Percentiles rank a stretch among this genome's conserved stretches.
Evolutionary conservation across 208 protist genomes (phyloP).

Genomic region (Leishmania braziliensis): DNA sequence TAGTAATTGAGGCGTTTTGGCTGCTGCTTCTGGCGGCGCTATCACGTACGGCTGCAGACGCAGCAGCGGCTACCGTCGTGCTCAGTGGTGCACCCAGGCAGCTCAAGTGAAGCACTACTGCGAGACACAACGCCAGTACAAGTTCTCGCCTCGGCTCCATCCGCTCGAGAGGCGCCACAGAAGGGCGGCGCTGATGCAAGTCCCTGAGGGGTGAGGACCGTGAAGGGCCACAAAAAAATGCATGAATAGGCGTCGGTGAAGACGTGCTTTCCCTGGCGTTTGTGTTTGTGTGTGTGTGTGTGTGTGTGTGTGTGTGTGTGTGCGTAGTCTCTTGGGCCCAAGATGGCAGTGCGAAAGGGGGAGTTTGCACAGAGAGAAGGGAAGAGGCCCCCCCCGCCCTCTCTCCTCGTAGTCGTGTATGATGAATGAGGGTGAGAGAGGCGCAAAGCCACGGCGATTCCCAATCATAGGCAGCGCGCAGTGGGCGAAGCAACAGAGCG

Average conservation of each 20-base stretch:
- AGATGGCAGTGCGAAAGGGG: background rate
- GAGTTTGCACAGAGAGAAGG: background rate
- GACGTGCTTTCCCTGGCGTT: background rate
- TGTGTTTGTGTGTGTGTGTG: background rate
- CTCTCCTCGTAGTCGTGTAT: too few relatives aligned
- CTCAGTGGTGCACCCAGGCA: background rate
- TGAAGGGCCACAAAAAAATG: background rate
- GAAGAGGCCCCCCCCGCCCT: background rate
- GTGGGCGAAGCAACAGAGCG: background rate
- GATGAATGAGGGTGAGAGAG: background rate
- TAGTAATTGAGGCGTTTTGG: background rate
- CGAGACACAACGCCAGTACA: background rate
- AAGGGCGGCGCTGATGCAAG: background rate
- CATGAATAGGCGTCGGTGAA: background rate
- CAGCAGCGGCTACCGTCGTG: background rate
- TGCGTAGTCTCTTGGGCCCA: background rate
- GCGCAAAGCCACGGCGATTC: background rate
- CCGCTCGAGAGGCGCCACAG: background rate
- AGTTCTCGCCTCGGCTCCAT: background rate
- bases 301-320: background rate
- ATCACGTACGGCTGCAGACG: background rate
- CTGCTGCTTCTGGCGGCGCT: background rate
- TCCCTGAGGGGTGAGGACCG: background rate
- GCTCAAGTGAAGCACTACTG: background rate
- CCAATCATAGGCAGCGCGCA: background rate